Evolutionary conservation across 1,284 basidiomycete genomes (phyloP).

Genomic region (Microbotryomycetes sp.): DNA sequence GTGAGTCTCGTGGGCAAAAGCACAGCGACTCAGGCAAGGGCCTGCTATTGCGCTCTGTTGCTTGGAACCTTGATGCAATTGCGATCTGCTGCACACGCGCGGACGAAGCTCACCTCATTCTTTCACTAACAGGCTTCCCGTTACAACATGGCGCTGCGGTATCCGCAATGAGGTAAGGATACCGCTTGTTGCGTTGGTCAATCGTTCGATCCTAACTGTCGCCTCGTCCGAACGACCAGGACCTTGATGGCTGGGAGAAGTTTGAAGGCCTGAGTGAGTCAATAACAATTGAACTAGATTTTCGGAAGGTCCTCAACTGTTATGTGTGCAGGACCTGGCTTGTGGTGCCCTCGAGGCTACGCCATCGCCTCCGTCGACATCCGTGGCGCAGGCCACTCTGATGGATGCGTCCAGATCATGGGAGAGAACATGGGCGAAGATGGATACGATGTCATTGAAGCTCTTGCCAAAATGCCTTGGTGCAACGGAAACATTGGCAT

Average conservation of each 20-base stretch:
- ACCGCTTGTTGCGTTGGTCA: no score
- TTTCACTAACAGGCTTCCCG: constrained; percentile 18
- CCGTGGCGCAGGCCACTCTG: constrained; percentile 29
- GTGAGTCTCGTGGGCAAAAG: no score
- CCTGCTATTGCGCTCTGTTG: no score
- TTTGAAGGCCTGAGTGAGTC: constrained; percentile 21
- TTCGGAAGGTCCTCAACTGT: no score
- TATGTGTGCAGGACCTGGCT: constrained; percentile 42
- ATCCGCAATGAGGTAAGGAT: no score
- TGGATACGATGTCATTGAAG: constrained; percentile 33
- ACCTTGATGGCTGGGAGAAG: constrained; percentile 33
- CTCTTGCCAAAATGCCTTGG: constrained; percentile 28
- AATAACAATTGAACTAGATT: background rate
- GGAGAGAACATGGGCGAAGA: constrained; percentile 28
- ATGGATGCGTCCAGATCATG: constrained; percentile 27
- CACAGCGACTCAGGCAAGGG: no score
- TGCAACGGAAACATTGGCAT: constrained; percentile 22
- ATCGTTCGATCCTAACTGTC: no score
- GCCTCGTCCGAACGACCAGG: no score
- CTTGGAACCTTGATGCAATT: no score
- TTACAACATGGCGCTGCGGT: constrained; percentile 11
- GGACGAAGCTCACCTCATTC: no score
- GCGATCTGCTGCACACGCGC: no score
- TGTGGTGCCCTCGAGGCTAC: constrained; percentile 35
- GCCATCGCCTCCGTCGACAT: constrained; percentile 36